Percentiles rank a stretch among this genome's conserved stretches.
phyloP scores from a whole-genome alignment of 2,329 filamentous ascomycete genomes.

The Periconia macrospinosa region DNA sequence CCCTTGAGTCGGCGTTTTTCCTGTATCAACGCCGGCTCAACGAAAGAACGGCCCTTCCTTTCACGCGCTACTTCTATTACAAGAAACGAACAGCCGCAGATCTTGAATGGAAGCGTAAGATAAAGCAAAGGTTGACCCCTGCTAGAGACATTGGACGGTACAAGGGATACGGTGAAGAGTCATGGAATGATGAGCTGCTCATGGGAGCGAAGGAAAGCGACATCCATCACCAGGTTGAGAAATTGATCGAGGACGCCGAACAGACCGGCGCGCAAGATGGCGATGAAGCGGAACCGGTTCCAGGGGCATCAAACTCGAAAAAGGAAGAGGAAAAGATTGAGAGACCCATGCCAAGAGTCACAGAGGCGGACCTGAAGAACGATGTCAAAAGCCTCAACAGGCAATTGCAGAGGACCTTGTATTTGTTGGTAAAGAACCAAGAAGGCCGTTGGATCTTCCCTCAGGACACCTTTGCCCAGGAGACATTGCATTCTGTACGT shows the following conservation, averaged over 20 bases:
- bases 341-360: slow-evolving; percentile 68
- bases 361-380: slow-evolving; percentile 75
- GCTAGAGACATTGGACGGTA: slow-evolving; percentile 86
- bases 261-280: slow-evolving; percentile 49
- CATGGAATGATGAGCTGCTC: slow-evolving; percentile 90
- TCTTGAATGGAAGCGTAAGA: slow-evolving; percentile 87
- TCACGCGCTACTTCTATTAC: slow-evolving; percentile 92
- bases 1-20: slow-evolving; percentile 91
- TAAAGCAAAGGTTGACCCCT: slow-evolving; percentile 73
- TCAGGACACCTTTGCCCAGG: slow-evolving; percentile 67
- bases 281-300: slow-evolving; percentile 39
- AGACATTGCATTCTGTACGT: slow-evolving; percentile 82
- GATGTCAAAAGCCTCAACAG: slow-evolving; percentile 80
- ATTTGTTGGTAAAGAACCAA: slow-evolving; percentile 77
- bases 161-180: slow-evolving; percentile 69
- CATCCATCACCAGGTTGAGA: slow-evolving; percentile 66
- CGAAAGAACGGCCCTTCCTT: slow-evolving; percentile 85
- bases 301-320: slow-evolving; percentile 21
- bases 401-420: slow-evolving; percentile 77
- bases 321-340: slow-evolving; percentile 67
- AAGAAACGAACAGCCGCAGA: slow-evolving; percentile 84
- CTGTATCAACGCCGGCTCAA: slow-evolving; percentile 98
- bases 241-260: slow-evolving; percentile 74
- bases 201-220: slow-evolving; percentile 71
- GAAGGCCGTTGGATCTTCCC: slow-evolving; percentile 82